Percentiles rank a stretch among this genome's conserved stretches.
Conservation (phyloP, 2,329 filamentous ascomycete genomes). For the Penicillium palitans region DNA sequence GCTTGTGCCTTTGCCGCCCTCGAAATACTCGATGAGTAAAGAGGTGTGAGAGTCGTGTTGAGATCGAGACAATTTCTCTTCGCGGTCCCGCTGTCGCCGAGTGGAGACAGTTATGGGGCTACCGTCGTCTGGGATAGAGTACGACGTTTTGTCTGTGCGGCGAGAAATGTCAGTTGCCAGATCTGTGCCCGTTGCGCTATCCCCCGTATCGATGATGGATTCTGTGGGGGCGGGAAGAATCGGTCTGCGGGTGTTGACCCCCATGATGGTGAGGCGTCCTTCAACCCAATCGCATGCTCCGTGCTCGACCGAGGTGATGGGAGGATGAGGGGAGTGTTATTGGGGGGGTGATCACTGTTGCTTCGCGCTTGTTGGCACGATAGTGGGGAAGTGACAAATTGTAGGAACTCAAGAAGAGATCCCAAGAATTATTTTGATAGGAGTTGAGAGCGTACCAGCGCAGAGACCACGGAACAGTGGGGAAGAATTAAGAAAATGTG, state of each 20-base stretch:
- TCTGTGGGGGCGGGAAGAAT: constrained; percentile 53
- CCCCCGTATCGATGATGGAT: constrained; percentile 47
- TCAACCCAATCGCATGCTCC: constrained; percentile 42
- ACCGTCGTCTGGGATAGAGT: constrained; percentile 54
- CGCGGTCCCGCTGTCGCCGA: constrained; percentile 55
- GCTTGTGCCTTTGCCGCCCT: constrained; percentile 65
- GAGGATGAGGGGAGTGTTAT: constrained; percentile 12
- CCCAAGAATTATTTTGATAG: constrained; percentile 5
- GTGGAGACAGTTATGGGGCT: constrained; percentile 91
- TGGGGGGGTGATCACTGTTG: constrained; percentile 22
- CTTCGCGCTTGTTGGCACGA: constrained; percentile 22
- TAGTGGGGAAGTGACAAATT: constrained; percentile 14
- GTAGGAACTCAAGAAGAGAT: constrained; percentile 12
- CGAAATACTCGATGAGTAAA: constrained; percentile 92
- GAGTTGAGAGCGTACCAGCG: constrained; percentile 28
- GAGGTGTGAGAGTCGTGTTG: constrained; percentile 75
- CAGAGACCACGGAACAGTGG: constrained; percentile 22
- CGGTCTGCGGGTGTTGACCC: constrained; percentile 51
- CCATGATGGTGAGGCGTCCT: constrained; percentile 43
- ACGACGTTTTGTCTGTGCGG: constrained; percentile 52
- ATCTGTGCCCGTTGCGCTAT: constrained; percentile 48
- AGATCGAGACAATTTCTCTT: constrained; percentile 56
- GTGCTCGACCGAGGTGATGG: constrained; percentile 10
- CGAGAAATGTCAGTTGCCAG: constrained; percentile 53
- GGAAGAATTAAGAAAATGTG: constrained; percentile 10